Base-by-base conservation (phyloP, 345 rosid genomes). In the Laguncularia racemosa region DNA sequence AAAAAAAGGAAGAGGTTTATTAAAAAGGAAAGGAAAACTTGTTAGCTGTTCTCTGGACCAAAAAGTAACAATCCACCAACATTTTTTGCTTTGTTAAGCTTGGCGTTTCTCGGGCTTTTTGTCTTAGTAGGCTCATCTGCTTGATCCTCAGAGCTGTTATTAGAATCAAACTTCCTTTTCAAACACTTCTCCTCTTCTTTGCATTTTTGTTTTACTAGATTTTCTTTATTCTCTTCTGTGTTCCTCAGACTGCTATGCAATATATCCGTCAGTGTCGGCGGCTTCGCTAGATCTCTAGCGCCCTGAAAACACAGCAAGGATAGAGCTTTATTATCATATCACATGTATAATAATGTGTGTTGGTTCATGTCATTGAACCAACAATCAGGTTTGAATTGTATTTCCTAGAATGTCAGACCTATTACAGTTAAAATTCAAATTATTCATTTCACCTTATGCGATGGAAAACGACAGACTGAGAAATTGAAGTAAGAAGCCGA, bases 181-280 rank as follows among this genome's bases (percentile, higher is more conserved):
- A 52, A 43, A 18, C 79, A 79, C 60, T 67, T 72, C 54, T 70
- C 74, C 20, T 81, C 78, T 43, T 72, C 68, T 0, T 57, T 44
- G 4, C 55, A 50, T 49, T 44, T 61, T 33, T 50, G 45, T 44
- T 28, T 59, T 51, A 48, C 61, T 52, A 46, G 48, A 38, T 65
- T 73, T 16, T 77, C 64, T 20, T 66, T 71, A 44, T 52, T 66
- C 7, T 49, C 45, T 44, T 79, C 78, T 19, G 65, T 38, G 19
- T 56, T 69, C 53, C 65, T 69, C 40, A 84, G 74, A 43, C 64
- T 82, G 20, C 70, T 62, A 44, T 85, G 86, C 47, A 87, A 74
- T 55, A 87, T 72, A 67, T 90, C 91, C 47, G 82, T 84, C 59
- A 85, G 62, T 20, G 97, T 73, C 19, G 97, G 95, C 40, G 96